Conservation (phyloP, 371 early-diverging fungal genomes). For the Mycotypha africana region DNA sequence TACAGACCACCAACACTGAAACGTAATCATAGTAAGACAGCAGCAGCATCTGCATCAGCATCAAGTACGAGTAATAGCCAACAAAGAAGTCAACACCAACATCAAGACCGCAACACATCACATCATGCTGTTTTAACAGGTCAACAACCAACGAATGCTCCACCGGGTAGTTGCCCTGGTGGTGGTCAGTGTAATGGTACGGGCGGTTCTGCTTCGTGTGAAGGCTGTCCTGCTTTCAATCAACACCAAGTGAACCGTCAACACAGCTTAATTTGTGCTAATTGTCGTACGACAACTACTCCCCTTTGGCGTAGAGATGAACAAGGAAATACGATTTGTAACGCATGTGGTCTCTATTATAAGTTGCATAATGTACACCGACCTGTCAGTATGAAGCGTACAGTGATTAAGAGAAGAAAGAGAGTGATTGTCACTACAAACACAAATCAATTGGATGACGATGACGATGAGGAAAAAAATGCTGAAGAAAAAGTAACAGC, state of each 20-base stretch:
- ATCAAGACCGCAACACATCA: neutral
- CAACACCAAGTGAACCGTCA: constrained; percentile 59
- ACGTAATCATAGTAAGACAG: constrained; percentile 31
- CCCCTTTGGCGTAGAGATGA: constrained; percentile 89
- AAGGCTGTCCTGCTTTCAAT: constrained; percentile 75
- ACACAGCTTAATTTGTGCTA: constrained; percentile 65
- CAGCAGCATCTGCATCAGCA: no score
- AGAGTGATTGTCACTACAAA: constrained; percentile 45
- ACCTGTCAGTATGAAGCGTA: constrained; percentile 77
- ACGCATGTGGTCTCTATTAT: constrained; percentile 86
- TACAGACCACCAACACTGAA: constrained; percentile 46
- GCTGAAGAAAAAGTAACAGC: neutral
- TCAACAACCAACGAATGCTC: constrained; percentile 11
- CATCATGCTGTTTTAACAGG: no score
- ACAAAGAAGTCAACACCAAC: constrained; percentile 8
- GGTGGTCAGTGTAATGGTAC: constrained; percentile 76
- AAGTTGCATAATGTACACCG: constrained; percentile 75
- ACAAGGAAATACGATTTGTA: constrained; percentile 74
- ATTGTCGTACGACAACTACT: constrained; percentile 78
- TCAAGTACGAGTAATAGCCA: neutral
- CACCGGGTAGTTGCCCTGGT: constrained; percentile 66
- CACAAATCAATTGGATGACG: neutral
- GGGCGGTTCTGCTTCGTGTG: constrained; percentile 69
- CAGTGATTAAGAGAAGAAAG: constrained; percentile 80
- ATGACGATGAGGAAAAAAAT: constrained; percentile 8